phyloP scores from a whole-genome alignment of 331 rosid species.

The Malus hybrid region DNA sequence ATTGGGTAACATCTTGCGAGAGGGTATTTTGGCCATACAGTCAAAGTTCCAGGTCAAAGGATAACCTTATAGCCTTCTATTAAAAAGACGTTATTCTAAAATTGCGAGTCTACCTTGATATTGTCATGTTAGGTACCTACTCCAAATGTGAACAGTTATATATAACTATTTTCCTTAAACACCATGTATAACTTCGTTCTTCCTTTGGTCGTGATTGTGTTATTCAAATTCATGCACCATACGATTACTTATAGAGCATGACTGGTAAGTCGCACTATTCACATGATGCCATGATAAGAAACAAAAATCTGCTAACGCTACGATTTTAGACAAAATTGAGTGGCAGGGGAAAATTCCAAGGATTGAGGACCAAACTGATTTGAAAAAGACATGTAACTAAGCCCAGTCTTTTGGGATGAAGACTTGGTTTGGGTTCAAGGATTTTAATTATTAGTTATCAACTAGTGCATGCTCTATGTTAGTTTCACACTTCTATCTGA shows the following conservation, averaged over 20 bases:
- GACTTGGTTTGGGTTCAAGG: not conserved
- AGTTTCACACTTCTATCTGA: not conserved
- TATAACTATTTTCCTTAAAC: not conserved
- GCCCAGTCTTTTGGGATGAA: not conserved
- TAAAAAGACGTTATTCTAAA: not conserved
- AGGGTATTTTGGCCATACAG: not conserved
- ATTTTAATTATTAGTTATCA: not conserved
- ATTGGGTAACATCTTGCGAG: not conserved
- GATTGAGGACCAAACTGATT: not conserved
- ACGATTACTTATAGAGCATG: not conserved
- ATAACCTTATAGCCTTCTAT: not conserved
- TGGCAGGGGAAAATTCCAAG: not conserved
- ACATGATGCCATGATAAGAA: not conserved
- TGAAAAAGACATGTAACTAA: not conserved
- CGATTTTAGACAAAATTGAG: not conserved
- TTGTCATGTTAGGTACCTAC: not conserved
- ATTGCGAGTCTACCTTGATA: not conserved
- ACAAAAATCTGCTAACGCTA: not conserved
- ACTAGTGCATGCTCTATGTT: not conserved
- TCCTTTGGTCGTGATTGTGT: not conserved
- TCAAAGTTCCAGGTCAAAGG: not conserved
- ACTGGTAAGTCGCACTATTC: not conserved
- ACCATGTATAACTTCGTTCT: not conserved
- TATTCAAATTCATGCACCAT: not conserved
- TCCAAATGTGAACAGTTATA: not conserved